phyloP scores from a whole-genome alignment of 306 rosid species.

The Boehmeria nivea region DNA sequence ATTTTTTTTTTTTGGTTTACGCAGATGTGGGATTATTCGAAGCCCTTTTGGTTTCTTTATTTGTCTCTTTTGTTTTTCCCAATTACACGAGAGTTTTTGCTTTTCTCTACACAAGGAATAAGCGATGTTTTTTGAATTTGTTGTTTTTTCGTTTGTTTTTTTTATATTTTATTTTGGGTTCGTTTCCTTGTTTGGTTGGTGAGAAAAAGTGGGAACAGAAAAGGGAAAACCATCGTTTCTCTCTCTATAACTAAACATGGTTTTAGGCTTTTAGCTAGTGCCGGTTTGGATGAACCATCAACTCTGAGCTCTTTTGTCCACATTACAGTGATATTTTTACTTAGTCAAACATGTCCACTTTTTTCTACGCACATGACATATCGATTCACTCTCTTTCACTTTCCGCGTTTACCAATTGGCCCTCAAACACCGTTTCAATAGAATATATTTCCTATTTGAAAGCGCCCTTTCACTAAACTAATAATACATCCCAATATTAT shows the following conservation, averaged over 20 bases:
- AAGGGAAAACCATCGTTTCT: not conserved
- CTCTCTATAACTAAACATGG: not conserved
- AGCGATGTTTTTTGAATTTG: not conserved
- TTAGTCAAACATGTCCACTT: conserved; percentile 19
- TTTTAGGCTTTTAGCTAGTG: too few species aligned
- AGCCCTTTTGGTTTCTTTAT: too few species aligned
- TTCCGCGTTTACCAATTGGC: conserved; percentile 1
- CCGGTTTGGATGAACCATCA: too few species aligned
- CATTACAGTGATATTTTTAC: not conserved
- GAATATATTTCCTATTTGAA: conserved; percentile 13
- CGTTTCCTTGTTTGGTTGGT: conserved; percentile 16
- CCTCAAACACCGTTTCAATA: conserved; percentile 11
- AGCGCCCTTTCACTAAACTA: not conserved
- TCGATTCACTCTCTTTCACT: not conserved
- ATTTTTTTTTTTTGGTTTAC: too few species aligned
- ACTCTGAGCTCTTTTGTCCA: not conserved
- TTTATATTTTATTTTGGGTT: not conserved
- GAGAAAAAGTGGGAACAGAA: conserved; percentile 20
- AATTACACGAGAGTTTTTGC: too few species aligned
- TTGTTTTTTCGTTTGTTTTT: not conserved
- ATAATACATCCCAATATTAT: not conserved
- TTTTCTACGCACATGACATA: conserved; percentile 38
- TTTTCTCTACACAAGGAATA: too few species aligned
- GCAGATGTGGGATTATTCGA: too few species aligned
- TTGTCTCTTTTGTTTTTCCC: too few species aligned